Conservation (phyloP, 495 filamentous ascomycete species). For the Hypoxylon fragiforme region DNA sequence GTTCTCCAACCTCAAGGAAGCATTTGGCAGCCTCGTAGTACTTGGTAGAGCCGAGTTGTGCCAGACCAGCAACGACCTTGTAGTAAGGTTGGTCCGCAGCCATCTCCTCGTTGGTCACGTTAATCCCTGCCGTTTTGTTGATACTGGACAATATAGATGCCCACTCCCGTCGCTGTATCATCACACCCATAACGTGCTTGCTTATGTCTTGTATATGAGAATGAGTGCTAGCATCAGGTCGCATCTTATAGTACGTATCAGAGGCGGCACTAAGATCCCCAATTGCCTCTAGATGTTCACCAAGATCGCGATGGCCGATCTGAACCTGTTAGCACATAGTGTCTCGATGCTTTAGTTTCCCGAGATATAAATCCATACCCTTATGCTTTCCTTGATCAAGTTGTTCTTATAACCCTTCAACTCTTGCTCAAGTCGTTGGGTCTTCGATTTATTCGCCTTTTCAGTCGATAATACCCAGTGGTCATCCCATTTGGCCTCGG, state of each 20-base stretch:
- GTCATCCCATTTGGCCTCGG: slow-evolving; percentile 65
- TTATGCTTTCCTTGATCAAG: slow-evolving; percentile 93
- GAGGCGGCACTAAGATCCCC: slow-evolving; percentile 45
- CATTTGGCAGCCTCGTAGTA: slow-evolving; percentile 72
- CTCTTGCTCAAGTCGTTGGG: slow-evolving; percentile 75
- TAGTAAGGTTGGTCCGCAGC: slow-evolving; percentile 63
- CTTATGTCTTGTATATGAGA: slow-evolving; percentile 49
- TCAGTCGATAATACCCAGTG: slow-evolving; percentile 69
- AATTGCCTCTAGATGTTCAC: slow-evolving; percentile 49
- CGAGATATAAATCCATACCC: slow-evolving; percentile 58
- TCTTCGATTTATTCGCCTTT: slow-evolving; percentile 65
- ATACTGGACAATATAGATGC: slow-evolving; percentile 64
- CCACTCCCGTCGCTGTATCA: slow-evolving; percentile 52
- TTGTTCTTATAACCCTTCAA: slow-evolving; percentile 96
- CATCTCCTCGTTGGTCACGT: slow-evolving; percentile 61
- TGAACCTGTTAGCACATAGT: slow-evolving; percentile 19
- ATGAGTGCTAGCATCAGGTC: slow-evolving; percentile 49
- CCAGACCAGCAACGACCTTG: slow-evolving; percentile 67
- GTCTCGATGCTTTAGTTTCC: not conserved
- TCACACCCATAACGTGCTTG: slow-evolving; percentile 47
- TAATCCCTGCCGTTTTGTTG: slow-evolving; percentile 62
- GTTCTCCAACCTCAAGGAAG: slow-evolving; percentile 65
- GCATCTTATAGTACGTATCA: slow-evolving; percentile 50
- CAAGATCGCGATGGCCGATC: slow-evolving; percentile 55
- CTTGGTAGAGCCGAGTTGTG: slow-evolving; percentile 64